Percentiles rank a stretch among this genome's conserved stretches.
phyloP scores from a whole-genome alignment of 345 rosid species.

The Ceriops decandra region DNA sequence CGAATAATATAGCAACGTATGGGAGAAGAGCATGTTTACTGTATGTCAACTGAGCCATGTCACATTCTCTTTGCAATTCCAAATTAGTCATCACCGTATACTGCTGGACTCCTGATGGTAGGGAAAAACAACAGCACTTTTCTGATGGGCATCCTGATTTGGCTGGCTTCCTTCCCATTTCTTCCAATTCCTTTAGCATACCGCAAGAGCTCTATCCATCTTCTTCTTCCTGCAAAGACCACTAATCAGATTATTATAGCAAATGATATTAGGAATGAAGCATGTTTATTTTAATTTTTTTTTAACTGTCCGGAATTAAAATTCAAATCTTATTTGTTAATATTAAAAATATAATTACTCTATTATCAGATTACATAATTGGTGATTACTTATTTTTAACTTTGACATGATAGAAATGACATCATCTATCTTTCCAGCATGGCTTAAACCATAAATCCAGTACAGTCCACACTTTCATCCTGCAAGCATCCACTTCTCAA shows the following conservation, averaged over 20 bases:
- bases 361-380: no score
- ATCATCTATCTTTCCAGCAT: slow-evolving; percentile 57
- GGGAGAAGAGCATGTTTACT: no score
- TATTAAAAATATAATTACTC: no score
- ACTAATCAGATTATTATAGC: slow-evolving; percentile 58
- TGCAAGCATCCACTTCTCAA: slow-evolving; percentile 38
- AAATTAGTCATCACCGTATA: no score
- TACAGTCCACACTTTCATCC: slow-evolving; percentile 53
- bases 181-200: slow-evolving; percentile 62
- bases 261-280: slow-evolving; percentile 50
- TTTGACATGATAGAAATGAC: slow-evolving; percentile 38
- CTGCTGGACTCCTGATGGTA: slow-evolving; percentile 27
- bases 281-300: slow-evolving; percentile 45
- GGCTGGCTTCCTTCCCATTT: slow-evolving; percentile 43
- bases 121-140: slow-evolving; percentile 50
- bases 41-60: no score
- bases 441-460: slow-evolving; percentile 59
- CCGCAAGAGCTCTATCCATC: slow-evolving; percentile 49
- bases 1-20: no score
- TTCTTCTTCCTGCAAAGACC: slow-evolving; percentile 58
- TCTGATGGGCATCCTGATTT: slow-evolving; percentile 45
- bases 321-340: no score
- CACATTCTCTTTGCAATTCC: no score
- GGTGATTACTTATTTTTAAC: slow-evolving; percentile 45
- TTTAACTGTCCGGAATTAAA: no score